phyloP scores from a whole-genome alignment of 257 asterid species.

The Datura wrightii region DNA sequence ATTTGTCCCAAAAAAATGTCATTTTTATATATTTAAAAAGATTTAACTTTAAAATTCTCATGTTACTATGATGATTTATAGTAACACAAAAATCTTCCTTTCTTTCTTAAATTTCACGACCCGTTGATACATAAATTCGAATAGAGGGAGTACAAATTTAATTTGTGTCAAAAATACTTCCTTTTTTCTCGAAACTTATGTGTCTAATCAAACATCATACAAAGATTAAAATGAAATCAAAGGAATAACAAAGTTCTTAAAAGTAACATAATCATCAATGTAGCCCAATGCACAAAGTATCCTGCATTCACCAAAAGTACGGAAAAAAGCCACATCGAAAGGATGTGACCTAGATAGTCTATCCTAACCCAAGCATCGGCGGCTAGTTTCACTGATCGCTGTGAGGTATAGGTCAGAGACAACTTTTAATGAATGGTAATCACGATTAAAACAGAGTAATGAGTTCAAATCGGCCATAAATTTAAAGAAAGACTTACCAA shows the following conservation, averaged over 20 bases:
- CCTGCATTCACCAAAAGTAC: no score
- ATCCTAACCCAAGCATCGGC: no score
- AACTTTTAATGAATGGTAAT: not conserved
- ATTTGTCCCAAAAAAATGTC: no score
- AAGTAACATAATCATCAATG: not conserved
- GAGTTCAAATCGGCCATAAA: no score
- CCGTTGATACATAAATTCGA: not conserved
- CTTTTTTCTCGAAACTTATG: not conserved
- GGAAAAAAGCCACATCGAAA: no score
- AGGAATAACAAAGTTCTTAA: not conserved
- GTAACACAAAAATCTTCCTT: not conserved
- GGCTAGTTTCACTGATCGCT: not conserved
- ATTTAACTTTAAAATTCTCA: no score
- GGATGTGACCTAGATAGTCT: no score
- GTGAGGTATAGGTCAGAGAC: not conserved
- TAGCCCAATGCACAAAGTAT: not conserved
- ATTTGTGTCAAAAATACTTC: not conserved
- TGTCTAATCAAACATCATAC: not conserved
- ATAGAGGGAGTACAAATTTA: not conserved
- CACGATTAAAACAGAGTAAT: no score
- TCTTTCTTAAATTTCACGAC: not conserved
- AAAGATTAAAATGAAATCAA: not conserved
- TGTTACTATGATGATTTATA: no score
- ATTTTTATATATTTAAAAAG: no score
- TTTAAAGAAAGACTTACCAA: conserved; percentile 30